phyloP scores from a whole-genome alignment of 2,329 filamentous ascomycete species.

The Pseudogymnoascus sp. region DNA sequence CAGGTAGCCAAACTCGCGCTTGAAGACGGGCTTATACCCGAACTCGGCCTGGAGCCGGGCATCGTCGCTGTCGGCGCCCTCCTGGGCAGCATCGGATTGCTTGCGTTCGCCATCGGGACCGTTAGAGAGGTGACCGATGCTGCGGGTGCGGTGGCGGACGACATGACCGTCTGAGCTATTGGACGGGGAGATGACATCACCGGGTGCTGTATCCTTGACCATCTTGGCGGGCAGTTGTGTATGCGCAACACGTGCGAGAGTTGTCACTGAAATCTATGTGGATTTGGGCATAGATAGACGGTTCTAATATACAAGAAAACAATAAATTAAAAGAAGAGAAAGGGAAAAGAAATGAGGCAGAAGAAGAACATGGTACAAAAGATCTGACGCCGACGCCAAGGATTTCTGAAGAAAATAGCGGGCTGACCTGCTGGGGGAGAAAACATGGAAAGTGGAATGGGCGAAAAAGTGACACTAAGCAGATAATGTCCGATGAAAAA shows the following conservation, averaged over 20 bases:
- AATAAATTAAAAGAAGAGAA: not conserved
- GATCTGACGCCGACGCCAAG: not conserved
- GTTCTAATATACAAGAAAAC: not conserved
- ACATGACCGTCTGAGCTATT: not conserved
- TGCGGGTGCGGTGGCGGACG: not conserved
- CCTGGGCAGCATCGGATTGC: constrained; percentile 15
- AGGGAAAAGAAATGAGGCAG: not conserved
- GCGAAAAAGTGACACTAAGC: not conserved
- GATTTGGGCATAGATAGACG: constrained; percentile 9
- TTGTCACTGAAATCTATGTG: constrained; percentile 16
- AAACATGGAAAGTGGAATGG: not conserved
- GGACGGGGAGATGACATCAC: not conserved
- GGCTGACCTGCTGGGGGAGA: not conserved
- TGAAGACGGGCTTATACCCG: constrained; percentile 40
- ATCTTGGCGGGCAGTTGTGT: not conserved
- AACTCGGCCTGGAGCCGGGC: constrained; percentile 26
- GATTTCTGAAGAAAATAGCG: not conserved
- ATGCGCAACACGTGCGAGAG: constrained; percentile 13
- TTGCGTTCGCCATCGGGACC: constrained; percentile 15
- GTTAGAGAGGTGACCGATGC: constrained; percentile 13
- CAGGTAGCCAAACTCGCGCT: constrained; percentile 49
- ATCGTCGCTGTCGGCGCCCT: constrained; percentile 23
- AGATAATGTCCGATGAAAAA: not conserved
- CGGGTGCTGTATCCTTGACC: not conserved
- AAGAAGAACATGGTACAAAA: not conserved